Base-by-base conservation (phyloP, 2,329 filamentous ascomycete species). In the Fusarium oligoseptatum region DNA sequence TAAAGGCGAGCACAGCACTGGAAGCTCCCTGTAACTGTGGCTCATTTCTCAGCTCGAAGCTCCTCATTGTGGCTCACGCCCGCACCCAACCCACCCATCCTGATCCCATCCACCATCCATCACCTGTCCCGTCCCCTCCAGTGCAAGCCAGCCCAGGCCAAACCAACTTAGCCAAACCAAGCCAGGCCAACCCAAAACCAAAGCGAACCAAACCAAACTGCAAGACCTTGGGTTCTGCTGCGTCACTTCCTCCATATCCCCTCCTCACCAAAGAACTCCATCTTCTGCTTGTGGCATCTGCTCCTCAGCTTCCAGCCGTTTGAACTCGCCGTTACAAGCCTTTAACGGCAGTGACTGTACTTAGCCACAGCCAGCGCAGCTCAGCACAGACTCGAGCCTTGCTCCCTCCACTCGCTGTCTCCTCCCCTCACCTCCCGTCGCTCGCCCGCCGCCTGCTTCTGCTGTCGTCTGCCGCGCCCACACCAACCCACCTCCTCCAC, bases 91-190 rank as follows among this genome's bases (percentile, higher is more conserved):
- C 64, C 70, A 58, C 69, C 60, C 52, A 50, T 41, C 52, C 43
- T 60, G 70, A 70, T 68, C 70, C 45, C 70, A 58, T 76, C 72
- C 76, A 78, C 75, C 67, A 69, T 61, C 75, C 67, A 69, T 60
- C 60, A 67, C 63, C 73, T 72, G 73, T 76, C 74, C 73, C 72
- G 66, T 75, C 67, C 70, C 66, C 74, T 74, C 72, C 58, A 71
- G 60, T 24, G 41, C 45, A 50, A 50, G 45, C 45, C 22, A 50
- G 22, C 15, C 45, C 45, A 50, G 45, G 45, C 45, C 45, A 50
- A 50, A 50, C 45, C 45, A 50, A 50, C 45, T 50, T 50, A 55
- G 22, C 41, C 43, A 63, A 57, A 45, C 50, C 48, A 64, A 43
- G 52, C 41, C 68, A 74, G 62, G 45, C 72, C 72, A 73, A 43